Base-by-base conservation (phyloP, 1,139 yeast genomes). In the Pichiaceae sp. region DNA sequence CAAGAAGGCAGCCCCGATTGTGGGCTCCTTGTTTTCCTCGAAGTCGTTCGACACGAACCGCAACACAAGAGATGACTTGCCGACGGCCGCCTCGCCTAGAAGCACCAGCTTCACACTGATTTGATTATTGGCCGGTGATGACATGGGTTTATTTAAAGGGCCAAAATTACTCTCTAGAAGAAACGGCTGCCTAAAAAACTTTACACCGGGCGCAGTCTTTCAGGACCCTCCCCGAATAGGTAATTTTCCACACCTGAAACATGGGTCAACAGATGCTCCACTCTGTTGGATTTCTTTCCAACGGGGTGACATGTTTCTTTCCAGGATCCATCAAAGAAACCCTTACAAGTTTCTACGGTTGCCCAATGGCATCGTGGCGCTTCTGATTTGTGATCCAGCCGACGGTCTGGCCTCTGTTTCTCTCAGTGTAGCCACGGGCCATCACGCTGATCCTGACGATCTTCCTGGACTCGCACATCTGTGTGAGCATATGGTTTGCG, bases 31-130 rank as follows among this genome's bases (percentile, higher is more conserved):
- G 60, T 91, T 91, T 59, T 89, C 97, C 60, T 91, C 96, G 62
- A 91, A 91, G 56, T 91, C 97, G 59, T 91, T 87, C 48, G 91
- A 79, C 25, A 91, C 97, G 60, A 91, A 91, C 48, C 98, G 73
- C 52, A 91, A 68, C 30, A 91, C 97, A 28, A 91, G 70, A 3
- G 96, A 85, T 2, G 96, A 86, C 54, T 91, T 91, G 38, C 98
- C 98, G 20, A 91, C 98, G 0, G 98, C 98, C 1, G 98, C 97
- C 59, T 91, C 98, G 20, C 97, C 97, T 38, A 89, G 68, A 34
- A 89, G 72, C 17, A 89, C 97, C 40, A 89, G 71, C 60, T 89
- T 89, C 38, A 89, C 94, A 11, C 94, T 75, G 30, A 87, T 82
- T 37, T 53, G 57, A 34, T 47, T 48, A 9, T 29, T 36, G 23